A percentile compares a stretch with the other conserved stretches of the same genome.
phyloP scores from a whole-genome alignment of 2,329 filamentous ascomycete genomes.

The Ceratocystis albifundus region DNA sequence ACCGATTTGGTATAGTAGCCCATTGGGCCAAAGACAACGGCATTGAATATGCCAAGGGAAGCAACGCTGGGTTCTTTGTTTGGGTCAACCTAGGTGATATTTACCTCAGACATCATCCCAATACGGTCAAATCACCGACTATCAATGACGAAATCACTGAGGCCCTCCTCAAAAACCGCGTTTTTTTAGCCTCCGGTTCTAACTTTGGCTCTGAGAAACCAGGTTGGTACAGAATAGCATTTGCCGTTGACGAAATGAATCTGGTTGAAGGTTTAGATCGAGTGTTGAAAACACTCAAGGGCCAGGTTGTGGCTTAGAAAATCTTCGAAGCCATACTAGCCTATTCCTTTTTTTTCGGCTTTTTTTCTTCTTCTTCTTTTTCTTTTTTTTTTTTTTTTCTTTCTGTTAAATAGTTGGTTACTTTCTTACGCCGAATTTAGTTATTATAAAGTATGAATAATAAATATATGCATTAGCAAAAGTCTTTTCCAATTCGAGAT shows the following conservation, averaged over 20 bases:
- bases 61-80: conserved; percentile 45
- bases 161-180: conserved; percentile 28
- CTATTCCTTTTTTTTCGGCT: neutral
- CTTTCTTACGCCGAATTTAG: neutral
- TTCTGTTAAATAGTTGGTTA: neutral
- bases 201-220: conserved; percentile 32
- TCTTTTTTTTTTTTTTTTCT: neutral
- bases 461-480: neutral
- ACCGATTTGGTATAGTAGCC: conserved; percentile 33
- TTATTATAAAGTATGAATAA: neutral
- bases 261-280: conserved; percentile 27
- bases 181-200: conserved; percentile 32
- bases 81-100: conserved; percentile 39
- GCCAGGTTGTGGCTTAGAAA: conserved; percentile 6
- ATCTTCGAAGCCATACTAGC: neutral
- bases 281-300: conserved; percentile 13
- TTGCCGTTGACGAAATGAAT: conserved; percentile 29
- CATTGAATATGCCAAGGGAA: conserved; percentile 37
- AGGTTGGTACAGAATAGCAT: conserved; percentile 34
- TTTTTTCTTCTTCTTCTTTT: neutral
- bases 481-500: neutral
- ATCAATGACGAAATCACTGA: conserved; percentile 28
- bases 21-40: conserved; percentile 31
- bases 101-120: conserved; percentile 25
- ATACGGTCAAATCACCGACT: conserved; percentile 21